Evolutionary conservation across 805 yeast genomes (phyloP), one percentile per base, ranked within the genome.

Genomic region (Candida lessepsii): DNA sequence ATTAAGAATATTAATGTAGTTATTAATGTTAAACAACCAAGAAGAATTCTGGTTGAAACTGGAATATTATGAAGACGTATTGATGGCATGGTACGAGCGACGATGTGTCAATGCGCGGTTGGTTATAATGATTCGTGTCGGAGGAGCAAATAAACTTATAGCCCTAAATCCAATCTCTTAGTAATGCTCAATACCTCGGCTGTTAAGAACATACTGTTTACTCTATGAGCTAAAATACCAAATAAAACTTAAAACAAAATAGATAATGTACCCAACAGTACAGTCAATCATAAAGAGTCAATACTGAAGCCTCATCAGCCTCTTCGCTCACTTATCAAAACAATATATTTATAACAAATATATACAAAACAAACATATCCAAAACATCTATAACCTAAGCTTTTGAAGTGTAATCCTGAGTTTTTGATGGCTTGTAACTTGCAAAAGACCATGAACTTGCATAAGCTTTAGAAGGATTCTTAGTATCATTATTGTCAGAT

Each of bases 401-500:
- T 60, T 70, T 80, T 32, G 86, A 77, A 29, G 83, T 71, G 73
- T 78, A 81, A 32, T 78, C 67, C 44, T 70, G 60, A 49, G 76
- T 55, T 4, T 73, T 63, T 51, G 81, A 78, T 27, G 86, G 77
- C 4, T 61, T 56, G 35, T 77, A 73, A 43, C 45, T 46, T 10
- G 48, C 48, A 35, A 46, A 48, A 15, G 39, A 29, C 51, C 51
- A 48, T n/a, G 47, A 42, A 68, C 74, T 67, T 63, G 69, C 73
- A 56, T 72, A 78, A 25, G 71, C 56, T 58, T 64, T 35, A 4
- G 45, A 47, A 32, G 51, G 49, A 41, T 54, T 89, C 87, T 47
- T 42, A 48, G 98, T 91, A 63, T 90, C 98, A 60, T 90, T 86
- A 69, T 87, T 81, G 54, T 71, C 64, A 56, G 75, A 78, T 50